These are phyloP conservation scores for Psilocybe azurescens DNA, from an alignment of 768 basidiomycete genomes.

Conservation along the genomic window DNA sequence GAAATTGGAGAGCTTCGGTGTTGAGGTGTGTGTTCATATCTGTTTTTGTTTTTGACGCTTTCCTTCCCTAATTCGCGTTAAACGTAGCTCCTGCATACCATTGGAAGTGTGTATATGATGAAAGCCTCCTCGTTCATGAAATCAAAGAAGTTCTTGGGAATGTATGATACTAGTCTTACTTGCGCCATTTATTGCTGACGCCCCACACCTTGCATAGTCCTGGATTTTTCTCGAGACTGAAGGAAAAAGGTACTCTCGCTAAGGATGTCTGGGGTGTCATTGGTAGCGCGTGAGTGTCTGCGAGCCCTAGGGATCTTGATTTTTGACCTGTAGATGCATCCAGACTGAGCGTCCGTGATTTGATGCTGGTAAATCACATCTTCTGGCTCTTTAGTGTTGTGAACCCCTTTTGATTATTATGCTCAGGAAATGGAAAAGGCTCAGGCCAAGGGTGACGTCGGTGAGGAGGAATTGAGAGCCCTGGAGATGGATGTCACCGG, in stretches of 20 bases:
- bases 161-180: constrained; percentile 46
- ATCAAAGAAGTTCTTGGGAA: constrained; percentile 88
- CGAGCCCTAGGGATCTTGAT: constrained; percentile 8
- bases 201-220: constrained; percentile 48
- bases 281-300: constrained; percentile 81
- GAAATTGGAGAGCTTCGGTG: constrained; percentile 96
- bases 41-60: neutral
- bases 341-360: constrained; percentile 74
- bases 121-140: constrained; percentile 94
- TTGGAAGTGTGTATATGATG: constrained; percentile 90
- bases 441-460: constrained; percentile 87
- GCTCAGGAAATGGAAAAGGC: constrained; percentile 86
- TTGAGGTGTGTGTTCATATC: constrained; percentile 65
- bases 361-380: constrained; percentile 59
- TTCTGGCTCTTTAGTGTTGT: neutral
- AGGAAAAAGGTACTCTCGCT: constrained; percentile 91
- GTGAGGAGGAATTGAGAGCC: constrained; percentile 83
- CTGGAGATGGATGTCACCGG: constrained; percentile 94
- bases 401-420: constrained; percentile 10
- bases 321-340: constrained; percentile 10
- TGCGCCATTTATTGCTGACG: constrained; percentile 3
- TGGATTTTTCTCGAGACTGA: constrained; percentile 92
- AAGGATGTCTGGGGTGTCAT: constrained; percentile 99
- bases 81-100: constrained; percentile 81
- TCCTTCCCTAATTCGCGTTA: neutral